phyloP scores from a whole-genome alignment of 225 moss, liverwort and hornwort genomes.

The Marchantia polymorpha region DNA sequence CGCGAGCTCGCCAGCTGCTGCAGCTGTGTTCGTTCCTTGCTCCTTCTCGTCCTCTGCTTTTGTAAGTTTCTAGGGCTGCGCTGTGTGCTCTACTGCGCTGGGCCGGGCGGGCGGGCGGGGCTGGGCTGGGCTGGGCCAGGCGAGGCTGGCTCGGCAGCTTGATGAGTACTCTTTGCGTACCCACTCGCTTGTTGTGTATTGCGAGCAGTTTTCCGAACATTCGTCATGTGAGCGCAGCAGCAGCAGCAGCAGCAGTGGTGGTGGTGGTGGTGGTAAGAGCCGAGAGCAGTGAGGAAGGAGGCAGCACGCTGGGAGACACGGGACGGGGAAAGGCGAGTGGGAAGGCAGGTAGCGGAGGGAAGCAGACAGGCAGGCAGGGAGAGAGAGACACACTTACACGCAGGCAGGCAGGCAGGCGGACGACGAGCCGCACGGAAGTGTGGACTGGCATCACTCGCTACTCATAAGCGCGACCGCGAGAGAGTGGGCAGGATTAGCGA shows the following conservation, averaged over 20 bases:
- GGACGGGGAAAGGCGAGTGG: neutral
- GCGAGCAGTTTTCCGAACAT: neutral
- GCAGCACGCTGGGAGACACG: neutral
- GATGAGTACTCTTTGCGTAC: neutral
- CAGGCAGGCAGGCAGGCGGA: too few relatives aligned
- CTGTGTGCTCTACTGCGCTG: neutral
- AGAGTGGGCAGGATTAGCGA: neutral
- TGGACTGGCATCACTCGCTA: neutral
- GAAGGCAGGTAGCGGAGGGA: neutral
- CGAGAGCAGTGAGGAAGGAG: neutral
- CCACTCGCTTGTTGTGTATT: neutral
- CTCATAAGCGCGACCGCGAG: neutral
- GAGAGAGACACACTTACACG: too few relatives aligned
- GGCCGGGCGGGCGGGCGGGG: too few relatives aligned
- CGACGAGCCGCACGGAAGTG: neutral
- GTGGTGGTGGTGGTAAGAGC: neutral
- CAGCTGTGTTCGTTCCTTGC: constrained; percentile 4
- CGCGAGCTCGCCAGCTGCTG: constrained; percentile 2
- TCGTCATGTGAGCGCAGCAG: constrained; percentile 3
- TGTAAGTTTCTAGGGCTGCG: constrained; percentile 7
- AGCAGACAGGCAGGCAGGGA: too few relatives aligned
- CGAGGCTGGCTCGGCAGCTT: neutral
- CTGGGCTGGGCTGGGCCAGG: too few relatives aligned
- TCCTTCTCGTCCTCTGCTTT: constrained; percentile 5
- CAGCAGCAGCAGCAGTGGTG: neutral